Evolutionary conservation across 495 filamentous ascomycete species (phyloP).

Genomic region (Penicillium silybi): DNA sequence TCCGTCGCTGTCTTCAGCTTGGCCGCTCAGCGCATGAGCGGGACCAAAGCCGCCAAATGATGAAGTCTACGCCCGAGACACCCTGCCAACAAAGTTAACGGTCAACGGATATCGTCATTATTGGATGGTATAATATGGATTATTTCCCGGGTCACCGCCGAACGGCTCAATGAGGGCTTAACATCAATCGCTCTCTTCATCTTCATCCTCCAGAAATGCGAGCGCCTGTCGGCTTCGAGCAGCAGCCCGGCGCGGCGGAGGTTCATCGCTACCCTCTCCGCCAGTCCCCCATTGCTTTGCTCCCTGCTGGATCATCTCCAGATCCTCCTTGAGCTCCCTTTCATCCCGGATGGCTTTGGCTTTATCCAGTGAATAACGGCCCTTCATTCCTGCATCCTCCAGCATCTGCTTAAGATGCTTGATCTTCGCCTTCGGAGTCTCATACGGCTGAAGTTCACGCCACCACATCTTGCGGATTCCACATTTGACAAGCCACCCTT

Average conservation of each 20-base stretch:
- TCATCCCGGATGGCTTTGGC: slow-evolving; percentile 81
- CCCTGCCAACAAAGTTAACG: not conserved
- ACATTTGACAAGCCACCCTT: slow-evolving; percentile 84
- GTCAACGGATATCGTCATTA: not conserved
- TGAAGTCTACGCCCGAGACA: not conserved
- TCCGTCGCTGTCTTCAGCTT: slow-evolving; percentile 91
- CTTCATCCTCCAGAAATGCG: slow-evolving; percentile 52
- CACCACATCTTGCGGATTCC: slow-evolving; percentile 92
- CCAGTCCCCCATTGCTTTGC: slow-evolving; percentile 69
- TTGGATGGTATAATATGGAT: not conserved
- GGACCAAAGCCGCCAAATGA: slow-evolving; percentile 38
- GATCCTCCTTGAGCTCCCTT: slow-evolving; percentile 74
- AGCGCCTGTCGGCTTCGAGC: slow-evolving; percentile 46
- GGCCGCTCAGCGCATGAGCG: slow-evolving; percentile 71
- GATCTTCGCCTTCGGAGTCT: slow-evolving; percentile 75
- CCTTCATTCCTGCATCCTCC: slow-evolving; percentile 77
- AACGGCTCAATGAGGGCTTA: not conserved
- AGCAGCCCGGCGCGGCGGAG: slow-evolving; percentile 36
- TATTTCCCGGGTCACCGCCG: not conserved
- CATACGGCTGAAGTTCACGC: slow-evolving; percentile 72
- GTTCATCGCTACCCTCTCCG: slow-evolving; percentile 35
- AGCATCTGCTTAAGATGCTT: slow-evolving; percentile 74
- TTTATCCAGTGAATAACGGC: slow-evolving; percentile 77
- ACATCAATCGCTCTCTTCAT: slow-evolving; percentile 51
- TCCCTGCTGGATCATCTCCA: slow-evolving; percentile 77